Evolutionary conservation across 495 filamentous ascomycete genomes (phyloP).

Genomic region (Aspergillus leporis): DNA sequence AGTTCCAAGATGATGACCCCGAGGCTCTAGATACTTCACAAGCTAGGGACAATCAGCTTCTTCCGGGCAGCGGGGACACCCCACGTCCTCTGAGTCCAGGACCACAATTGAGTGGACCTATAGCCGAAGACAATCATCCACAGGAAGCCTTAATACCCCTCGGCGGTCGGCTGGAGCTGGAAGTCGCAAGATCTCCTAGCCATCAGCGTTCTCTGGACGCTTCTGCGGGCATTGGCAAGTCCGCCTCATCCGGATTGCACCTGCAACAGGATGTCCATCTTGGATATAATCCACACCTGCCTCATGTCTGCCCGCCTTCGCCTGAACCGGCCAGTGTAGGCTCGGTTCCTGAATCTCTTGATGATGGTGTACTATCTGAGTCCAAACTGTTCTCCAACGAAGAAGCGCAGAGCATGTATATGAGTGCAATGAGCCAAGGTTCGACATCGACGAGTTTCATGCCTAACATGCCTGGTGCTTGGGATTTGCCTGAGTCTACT

Average conservation of each 20-base stretch:
- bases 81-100: slow-evolving; percentile 17
- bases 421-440: slow-evolving; percentile 65
- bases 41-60: slow-evolving; percentile 1
- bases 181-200: not conserved
- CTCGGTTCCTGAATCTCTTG: slow-evolving; percentile 23
- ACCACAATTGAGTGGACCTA: slow-evolving; percentile 2
- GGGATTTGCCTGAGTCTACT: slow-evolving; percentile 47
- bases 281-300: slow-evolving; percentile 3
- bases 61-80: slow-evolving; percentile 16
- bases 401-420: slow-evolving; percentile 95
- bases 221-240: not conserved
- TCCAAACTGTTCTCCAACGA: slow-evolving; percentile 87
- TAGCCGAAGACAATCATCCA: slow-evolving; percentile 1
- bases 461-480: slow-evolving; percentile 59
- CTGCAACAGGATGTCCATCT: not conserved
- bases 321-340: slow-evolving; percentile 28
- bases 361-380: slow-evolving; percentile 56
- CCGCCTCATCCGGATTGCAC: slow-evolving; percentile 3
- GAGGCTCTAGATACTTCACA: slow-evolving; percentile 25
- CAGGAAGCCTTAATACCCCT: not conserved
- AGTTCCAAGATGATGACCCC: slow-evolving; percentile 43
- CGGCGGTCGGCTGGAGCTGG: not conserved
- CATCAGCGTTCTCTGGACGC: slow-evolving; percentile 11
- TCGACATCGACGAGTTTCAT: slow-evolving; percentile 35
- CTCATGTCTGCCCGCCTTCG: slow-evolving; percentile 18